phyloP scores from a whole-genome alignment of 176 grass and related monocot genomes.

The Melocanna baccifera region DNA sequence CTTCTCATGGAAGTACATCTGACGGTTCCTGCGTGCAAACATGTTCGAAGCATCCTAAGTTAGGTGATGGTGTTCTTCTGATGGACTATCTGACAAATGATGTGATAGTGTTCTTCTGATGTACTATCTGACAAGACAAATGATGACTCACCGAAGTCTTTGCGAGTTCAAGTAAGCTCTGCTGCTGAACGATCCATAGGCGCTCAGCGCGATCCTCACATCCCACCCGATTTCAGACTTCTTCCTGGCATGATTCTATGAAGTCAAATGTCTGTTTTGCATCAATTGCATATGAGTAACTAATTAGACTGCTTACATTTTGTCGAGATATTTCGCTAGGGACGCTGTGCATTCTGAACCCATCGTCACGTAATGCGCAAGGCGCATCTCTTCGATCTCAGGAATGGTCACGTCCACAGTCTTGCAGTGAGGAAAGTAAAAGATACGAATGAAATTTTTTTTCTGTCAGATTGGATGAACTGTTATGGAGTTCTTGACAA shows the following conservation, averaged over 20 bases:
- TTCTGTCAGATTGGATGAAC: not conserved
- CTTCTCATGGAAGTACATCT: slow-evolving; percentile 78
- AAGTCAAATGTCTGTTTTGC: not conserved
- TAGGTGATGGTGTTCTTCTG: not conserved
- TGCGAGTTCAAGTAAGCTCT: slow-evolving; percentile 81
- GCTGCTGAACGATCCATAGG: slow-evolving; percentile 78
- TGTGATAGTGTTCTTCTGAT: not conserved
- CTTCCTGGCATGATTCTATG: slow-evolving; percentile 21
- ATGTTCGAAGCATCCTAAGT: not conserved
- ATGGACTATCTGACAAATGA: not conserved
- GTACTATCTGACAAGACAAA: not conserved
- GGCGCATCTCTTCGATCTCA: slow-evolving; percentile 85
- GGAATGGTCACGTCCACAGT: slow-evolving; percentile 65
- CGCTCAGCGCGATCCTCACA: slow-evolving; percentile 61
- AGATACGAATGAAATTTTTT: not conserved
- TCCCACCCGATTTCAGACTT: slow-evolving; percentile 76
- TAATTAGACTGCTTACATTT: slow-evolving; percentile 38
- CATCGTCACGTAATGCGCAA: slow-evolving; percentile 90
- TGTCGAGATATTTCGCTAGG: slow-evolving; percentile 54
- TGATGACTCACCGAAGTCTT: slow-evolving; percentile 47
- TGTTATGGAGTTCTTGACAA: not conserved
- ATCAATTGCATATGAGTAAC: not conserved
- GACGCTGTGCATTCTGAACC: slow-evolving; percentile 83
- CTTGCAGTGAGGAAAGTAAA: slow-evolving; percentile 13
- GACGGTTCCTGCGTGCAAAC: slow-evolving; percentile 50